Evolutionary conservation across 192 early-diverging fungal species (phyloP).

Genomic region (Allomyces macrogynus): DNA sequence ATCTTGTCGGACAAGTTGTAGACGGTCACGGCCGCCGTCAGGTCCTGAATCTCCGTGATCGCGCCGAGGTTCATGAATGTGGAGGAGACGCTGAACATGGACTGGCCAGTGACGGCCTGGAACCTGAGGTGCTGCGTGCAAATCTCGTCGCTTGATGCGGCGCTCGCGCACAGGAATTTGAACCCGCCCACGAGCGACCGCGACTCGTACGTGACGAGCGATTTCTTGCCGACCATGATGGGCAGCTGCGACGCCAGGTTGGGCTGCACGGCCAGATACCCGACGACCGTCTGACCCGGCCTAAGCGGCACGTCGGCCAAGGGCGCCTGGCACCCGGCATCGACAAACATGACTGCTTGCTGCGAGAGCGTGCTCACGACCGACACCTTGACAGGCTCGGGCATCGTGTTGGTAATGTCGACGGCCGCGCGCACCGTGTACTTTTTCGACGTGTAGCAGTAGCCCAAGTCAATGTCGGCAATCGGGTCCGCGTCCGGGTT

Average conservation of each 20-base stretch:
- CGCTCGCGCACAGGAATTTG: slow-evolving; percentile 23
- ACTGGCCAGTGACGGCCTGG: slow-evolving; percentile 57
- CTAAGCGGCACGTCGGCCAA: slow-evolving; percentile 26
- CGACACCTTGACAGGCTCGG: slow-evolving; percentile 42
- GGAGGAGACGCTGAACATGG: slow-evolving; percentile 44
- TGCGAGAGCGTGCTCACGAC: slow-evolving; percentile 58
- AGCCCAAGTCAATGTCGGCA: slow-evolving; percentile 48
- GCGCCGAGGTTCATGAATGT: slow-evolving; percentile 46
- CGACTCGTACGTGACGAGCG: slow-evolving; percentile 18
- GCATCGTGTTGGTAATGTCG: slow-evolving; percentile 45
- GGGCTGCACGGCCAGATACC: background rate
- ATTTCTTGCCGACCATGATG: slow-evolving; percentile 8
- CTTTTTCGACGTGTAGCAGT: slow-evolving; percentile 52
- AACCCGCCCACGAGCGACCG: slow-evolving; percentile 63
- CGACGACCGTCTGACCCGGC: slow-evolving; percentile 15
- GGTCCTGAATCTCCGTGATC: slow-evolving; percentile 18
- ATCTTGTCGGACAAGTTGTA: slow-evolving; percentile 45
- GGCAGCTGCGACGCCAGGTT: slow-evolving; percentile 2
- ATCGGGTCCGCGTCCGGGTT: too few relatives aligned
- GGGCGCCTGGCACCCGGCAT: slow-evolving; percentile 17
- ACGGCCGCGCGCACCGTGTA: slow-evolving; percentile 53
- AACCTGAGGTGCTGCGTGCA: slow-evolving; percentile 60
- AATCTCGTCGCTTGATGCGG: slow-evolving; percentile 1
- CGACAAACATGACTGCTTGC: slow-evolving; percentile 53
- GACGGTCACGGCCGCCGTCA: slow-evolving; percentile 41